Conservation (phyloP, 2,329 filamentous ascomycete species). For the Didymosphaeria variabile region DNA sequence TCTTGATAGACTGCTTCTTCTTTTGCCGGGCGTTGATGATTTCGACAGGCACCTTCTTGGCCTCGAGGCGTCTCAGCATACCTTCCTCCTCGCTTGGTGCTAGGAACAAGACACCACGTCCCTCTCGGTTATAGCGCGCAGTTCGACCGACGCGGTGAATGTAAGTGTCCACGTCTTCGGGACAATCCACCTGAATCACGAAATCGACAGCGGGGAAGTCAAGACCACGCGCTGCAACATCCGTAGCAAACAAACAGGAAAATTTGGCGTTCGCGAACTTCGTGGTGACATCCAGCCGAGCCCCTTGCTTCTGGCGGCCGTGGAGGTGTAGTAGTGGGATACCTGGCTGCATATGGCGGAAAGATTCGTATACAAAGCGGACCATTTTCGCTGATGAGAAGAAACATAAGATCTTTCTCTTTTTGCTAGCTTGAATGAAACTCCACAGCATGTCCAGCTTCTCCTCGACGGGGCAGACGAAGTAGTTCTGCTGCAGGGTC, state of each 20-base stretch:
- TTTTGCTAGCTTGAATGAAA: slow-evolving; percentile 89
- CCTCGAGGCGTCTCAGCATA: slow-evolving; percentile 85
- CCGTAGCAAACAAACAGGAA: slow-evolving; percentile 92
- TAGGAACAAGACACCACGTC: slow-evolving; percentile 87
- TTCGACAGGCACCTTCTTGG: slow-evolving; percentile 89
- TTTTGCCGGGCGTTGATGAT: slow-evolving; percentile 86
- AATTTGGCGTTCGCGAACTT: slow-evolving; percentile 83
- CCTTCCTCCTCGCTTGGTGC: slow-evolving; percentile 91
- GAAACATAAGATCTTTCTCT: slow-evolving; percentile 95
- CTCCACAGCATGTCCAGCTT: slow-evolving; percentile 94
- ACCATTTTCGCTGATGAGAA: slow-evolving; percentile 96
- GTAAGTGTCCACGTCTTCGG: slow-evolving; percentile 96
- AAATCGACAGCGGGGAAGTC: slow-evolving; percentile 98
- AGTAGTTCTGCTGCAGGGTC: slow-evolving; percentile 89
- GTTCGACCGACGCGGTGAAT: slow-evolving; percentile 96
- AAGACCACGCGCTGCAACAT: slow-evolving; percentile 91
- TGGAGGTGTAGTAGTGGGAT: slow-evolving; percentile 92
- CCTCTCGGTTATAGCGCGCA: slow-evolving; percentile 89
- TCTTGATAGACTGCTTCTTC: slow-evolving; percentile 86
- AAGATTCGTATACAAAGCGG: slow-evolving; percentile 91
- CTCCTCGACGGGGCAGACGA: slow-evolving; percentile 82
- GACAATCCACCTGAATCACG: slow-evolving; percentile 98
- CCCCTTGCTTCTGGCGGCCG: slow-evolving; percentile 90
- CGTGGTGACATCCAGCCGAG: slow-evolving; percentile 84
- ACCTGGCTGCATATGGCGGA: slow-evolving; percentile 92